Conservation (phyloP, 164 flowering plant species). For the Platanus orientalis region DNA sequence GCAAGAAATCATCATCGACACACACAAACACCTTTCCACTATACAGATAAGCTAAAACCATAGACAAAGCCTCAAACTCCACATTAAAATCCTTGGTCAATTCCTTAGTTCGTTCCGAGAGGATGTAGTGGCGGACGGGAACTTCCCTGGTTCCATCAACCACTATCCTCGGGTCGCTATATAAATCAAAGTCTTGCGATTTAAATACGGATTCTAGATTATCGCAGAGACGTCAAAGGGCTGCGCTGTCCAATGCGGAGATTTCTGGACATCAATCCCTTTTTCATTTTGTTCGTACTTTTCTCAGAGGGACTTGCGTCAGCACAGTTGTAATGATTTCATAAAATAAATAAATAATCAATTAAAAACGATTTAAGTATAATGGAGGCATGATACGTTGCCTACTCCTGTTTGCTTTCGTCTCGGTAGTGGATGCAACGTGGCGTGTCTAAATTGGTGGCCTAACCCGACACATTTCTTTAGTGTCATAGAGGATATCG, state of each 20-base stretch:
- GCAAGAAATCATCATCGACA: constrained; percentile 71
- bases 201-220: constrained; percentile 44
- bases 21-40: constrained; percentile 58
- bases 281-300: no score
- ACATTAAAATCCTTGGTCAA: constrained; percentile 49
- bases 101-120: constrained; percentile 53
- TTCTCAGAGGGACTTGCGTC: no score
- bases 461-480: no score
- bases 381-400: no score
- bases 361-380: no score
- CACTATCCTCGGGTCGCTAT: constrained; percentile 50
- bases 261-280: no score
- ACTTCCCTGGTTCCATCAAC: constrained; percentile 37
- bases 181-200: constrained; percentile 33
- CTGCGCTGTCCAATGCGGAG: constrained; percentile 27
- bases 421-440: no score
- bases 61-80: constrained; percentile 46
- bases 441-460: no score
- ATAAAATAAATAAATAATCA: no score
- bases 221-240: constrained; percentile 47
- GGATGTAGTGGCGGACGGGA: constrained; percentile 67
- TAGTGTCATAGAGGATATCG: no score
- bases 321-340: no score
- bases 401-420: no score
- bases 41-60: constrained; percentile 65